Evolutionary conservation across 2,329 filamentous ascomycete species (phyloP), one percentile per base, ranked within the genome.

Genomic region (Neonectria ditissima): DNA sequence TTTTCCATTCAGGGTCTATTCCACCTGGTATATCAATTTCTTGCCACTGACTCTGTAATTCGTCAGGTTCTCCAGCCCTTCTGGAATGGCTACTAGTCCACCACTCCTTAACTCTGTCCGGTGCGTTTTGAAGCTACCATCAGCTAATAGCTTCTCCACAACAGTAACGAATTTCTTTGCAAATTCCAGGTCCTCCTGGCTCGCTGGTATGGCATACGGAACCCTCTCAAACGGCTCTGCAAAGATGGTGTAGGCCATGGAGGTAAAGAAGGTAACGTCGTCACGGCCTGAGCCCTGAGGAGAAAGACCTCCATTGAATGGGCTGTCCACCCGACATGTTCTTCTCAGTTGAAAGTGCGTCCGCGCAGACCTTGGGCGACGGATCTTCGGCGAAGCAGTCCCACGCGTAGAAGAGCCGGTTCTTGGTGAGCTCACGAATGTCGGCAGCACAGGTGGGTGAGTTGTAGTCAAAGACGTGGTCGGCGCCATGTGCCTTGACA

Each of bases 391-490:
- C 28, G 14, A 51, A 41, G 22, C 32, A 50, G 69, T 81, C 80
- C 74, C 75, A 80, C 14, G 76, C 79, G 5, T 70, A 60, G 3
- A 56, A 55, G 7, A 80, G 67, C 13, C 67, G 62, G 32, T 70
- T 60, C 34, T 63, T 57, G 26, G 69, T 73, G 41, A 69, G 57
- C n/a, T 67, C 57, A 6, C 59, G 65, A 43, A 79, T 75, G 1
- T 70, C 60, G 0, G 24, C 59, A 4, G 63, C 69, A 18, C 64
- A 69, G 4, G 58, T 67, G 1, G 66, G 57, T 11, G 69, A 54
- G 24, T 70, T 70, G 69, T 85, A 82, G 73, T 86, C 80, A 60
- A 84, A 82, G 16, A 72, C 75, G 1, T 69, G 70, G 13, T 78
- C 78, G 0, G 83, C 83, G 13, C 83, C 83, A n/a, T 78, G 76